phyloP scores from a whole-genome alignment of 2,329 filamentous ascomycete genomes.

The Trichothecium sympodiale region DNA sequence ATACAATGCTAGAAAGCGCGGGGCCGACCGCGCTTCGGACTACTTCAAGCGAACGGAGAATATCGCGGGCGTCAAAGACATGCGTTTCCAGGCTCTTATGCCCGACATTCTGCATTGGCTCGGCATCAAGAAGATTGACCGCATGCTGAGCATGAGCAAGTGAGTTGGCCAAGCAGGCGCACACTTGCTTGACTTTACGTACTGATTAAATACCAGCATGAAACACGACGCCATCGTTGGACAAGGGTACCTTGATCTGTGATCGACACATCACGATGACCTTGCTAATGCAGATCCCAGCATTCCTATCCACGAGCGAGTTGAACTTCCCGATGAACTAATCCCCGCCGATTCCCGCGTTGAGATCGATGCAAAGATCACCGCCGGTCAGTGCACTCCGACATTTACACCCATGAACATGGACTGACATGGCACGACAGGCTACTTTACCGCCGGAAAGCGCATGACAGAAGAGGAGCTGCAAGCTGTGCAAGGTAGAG shows the following conservation, averaged over 20 bases:
- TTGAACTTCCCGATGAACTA: conserved; percentile 86
- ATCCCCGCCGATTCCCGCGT: conserved; percentile 91
- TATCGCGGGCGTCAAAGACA: conserved; percentile 90
- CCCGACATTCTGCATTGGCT: conserved; percentile 97
- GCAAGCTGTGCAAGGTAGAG: conserved; percentile 72
- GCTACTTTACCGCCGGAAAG: conserved; percentile 78
- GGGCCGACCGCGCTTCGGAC: conserved; percentile 70
- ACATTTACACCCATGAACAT: neutral
- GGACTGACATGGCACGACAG: conserved; percentile 20
- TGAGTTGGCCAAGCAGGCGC: conserved; percentile 28
- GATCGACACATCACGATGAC: conserved; percentile 8
- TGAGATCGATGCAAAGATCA: conserved; percentile 99
- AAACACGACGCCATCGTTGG: conserved; percentile 83
- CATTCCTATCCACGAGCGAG: conserved; percentile 78
- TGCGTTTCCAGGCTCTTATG: conserved; percentile 98
- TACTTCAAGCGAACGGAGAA: conserved; percentile 98
- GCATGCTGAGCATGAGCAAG: conserved; percentile 99
- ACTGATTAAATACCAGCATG: conserved; percentile 47
- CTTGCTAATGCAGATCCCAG: conserved; percentile 20
- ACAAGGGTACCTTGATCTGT: conserved; percentile 50
- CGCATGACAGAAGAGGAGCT: conserved; percentile 82
- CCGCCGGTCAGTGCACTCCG: conserved; percentile 55
- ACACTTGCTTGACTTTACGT: neutral
- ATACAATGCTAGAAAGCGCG: conserved; percentile 73
- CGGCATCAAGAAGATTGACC: conserved; percentile 95